Conservation (phyloP, 208 protist species). For the Tritrichomonas foetus region DNA sequence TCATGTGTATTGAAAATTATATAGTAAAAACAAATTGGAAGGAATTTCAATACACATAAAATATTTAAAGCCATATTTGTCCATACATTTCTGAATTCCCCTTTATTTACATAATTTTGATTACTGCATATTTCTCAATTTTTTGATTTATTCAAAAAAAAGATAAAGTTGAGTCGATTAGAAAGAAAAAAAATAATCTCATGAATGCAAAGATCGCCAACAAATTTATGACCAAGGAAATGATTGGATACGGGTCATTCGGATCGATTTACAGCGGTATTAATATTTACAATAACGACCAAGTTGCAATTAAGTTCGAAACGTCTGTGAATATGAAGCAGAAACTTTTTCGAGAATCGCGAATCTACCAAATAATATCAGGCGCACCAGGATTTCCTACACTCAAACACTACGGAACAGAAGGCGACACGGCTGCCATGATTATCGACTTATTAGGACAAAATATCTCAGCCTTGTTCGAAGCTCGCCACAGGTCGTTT, state of each 20-base stretch:
- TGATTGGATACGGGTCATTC: constrained; percentile 51
- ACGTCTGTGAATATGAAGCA: constrained; percentile 68
- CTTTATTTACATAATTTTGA: too few relatives aligned
- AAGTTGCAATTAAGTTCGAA: constrained; percentile 28
- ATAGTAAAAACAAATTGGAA: too few relatives aligned
- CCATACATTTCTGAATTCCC: too few relatives aligned
- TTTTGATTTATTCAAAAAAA: too few relatives aligned
- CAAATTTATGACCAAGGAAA: too few relatives aligned
- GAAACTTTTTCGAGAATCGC: constrained; percentile 94
- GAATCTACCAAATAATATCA: constrained; percentile 76
- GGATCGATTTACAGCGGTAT: neutral
- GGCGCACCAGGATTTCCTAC: constrained; percentile 81
- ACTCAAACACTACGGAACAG: constrained; percentile 81
- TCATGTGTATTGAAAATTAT: too few relatives aligned
- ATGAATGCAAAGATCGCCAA: too few relatives aligned
- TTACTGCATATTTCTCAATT: too few relatives aligned
- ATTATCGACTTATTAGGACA: constrained; percentile 97
- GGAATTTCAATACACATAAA: too few relatives aligned
- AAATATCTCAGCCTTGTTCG: constrained; percentile 92
- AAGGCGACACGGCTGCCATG: constrained; percentile 93
- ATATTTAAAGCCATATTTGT: too few relatives aligned
- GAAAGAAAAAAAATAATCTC: too few relatives aligned
- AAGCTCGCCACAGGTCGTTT: constrained; percentile 62
- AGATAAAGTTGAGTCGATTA: too few relatives aligned
- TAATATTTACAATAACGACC: neutral